Evolutionary conservation across 2,329 filamentous ascomycete species (phyloP).

Genomic region (Apiospora phragmitis): DNA sequence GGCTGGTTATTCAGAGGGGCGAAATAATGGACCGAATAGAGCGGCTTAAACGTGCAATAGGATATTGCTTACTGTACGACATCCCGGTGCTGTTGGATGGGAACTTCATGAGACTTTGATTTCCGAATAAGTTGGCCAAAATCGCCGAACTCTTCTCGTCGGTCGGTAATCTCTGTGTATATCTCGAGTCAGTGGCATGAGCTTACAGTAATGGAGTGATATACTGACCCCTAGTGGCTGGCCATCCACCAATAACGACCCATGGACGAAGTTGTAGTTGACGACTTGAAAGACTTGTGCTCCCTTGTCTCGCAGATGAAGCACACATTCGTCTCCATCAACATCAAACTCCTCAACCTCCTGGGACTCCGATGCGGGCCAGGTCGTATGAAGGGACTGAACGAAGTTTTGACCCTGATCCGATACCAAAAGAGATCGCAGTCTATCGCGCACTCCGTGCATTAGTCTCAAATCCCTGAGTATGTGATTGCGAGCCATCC

Average conservation of each 20-base stretch:
- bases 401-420: conserved; percentile 22
- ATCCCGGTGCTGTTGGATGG: conserved; percentile 55
- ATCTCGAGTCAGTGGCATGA: conserved; percentile 21
- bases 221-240: conserved; percentile 40
- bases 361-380: conserved; percentile 38
- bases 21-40: background rate
- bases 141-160: conserved; percentile 22
- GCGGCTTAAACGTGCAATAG: too few relatives aligned
- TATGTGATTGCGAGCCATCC: conserved; percentile 37
- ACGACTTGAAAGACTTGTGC: conserved; percentile 24
- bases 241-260: conserved; percentile 41
- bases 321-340: conserved; percentile 22
- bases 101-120: conserved; percentile 49
- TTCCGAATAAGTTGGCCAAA: conserved; percentile 54
- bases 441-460: conserved; percentile 36
- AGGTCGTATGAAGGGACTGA: conserved; percentile 39
- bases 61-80: conserved; percentile 41
- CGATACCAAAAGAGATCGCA: conserved; percentile 30
- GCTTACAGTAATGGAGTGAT: background rate
- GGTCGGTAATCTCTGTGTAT: conserved; percentile 41
- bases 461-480: conserved; percentile 47
- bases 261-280: conserved; percentile 36
- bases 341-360: conserved; percentile 13
- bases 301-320: background rate
- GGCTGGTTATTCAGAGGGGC: background rate